phyloP scores from a whole-genome alignment of 2,329 filamentous ascomycete genomes.

The Aureobasidium sp. region DNA sequence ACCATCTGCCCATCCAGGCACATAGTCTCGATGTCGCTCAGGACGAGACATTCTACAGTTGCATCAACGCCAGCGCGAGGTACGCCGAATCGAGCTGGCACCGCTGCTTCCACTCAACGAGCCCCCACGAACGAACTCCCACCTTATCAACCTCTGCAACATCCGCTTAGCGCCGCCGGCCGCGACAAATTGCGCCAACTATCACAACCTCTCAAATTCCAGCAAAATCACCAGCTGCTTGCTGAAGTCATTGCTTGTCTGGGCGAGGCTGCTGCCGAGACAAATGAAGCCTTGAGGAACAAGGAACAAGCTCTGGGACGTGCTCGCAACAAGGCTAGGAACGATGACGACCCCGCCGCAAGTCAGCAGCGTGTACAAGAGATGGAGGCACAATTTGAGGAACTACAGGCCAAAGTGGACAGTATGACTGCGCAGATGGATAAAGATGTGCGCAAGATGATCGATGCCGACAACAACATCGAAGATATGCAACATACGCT shows the following conservation, averaged over 20 bases:
- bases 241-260: conserved; percentile 41
- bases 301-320: conserved; percentile 26
- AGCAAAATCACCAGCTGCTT: conserved; percentile 43
- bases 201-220: conserved; percentile 34
- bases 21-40: conserved; percentile 14
- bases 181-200: conserved; percentile 43
- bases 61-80: conserved; percentile 10
- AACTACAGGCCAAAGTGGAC: conserved; percentile 40
- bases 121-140: conserved; percentile 30
- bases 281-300: conserved; percentile 48
- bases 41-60: conserved; percentile 18
- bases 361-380: conserved; percentile 24
- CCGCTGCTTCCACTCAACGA: conserved; percentile 11
- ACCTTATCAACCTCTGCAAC: conserved; percentile 46
- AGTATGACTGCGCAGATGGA: conserved; percentile 51
- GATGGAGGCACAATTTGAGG: conserved; percentile 34
- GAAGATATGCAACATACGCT: conserved; percentile 39
- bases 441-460: conserved; percentile 47
- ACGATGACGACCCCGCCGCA: conserved; percentile 31
- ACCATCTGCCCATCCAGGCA: background rate
- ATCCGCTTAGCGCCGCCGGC: conserved; percentile 43
- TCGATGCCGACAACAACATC: conserved; percentile 49
- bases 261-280: conserved; percentile 42
- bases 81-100: background rate
- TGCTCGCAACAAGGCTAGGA: conserved; percentile 16